A percentile compares a stretch with the other conserved stretches of the same genome.
phyloP scores from a whole-genome alignment of 139 green algal species.

The Chlorella ohadii region DNA sequence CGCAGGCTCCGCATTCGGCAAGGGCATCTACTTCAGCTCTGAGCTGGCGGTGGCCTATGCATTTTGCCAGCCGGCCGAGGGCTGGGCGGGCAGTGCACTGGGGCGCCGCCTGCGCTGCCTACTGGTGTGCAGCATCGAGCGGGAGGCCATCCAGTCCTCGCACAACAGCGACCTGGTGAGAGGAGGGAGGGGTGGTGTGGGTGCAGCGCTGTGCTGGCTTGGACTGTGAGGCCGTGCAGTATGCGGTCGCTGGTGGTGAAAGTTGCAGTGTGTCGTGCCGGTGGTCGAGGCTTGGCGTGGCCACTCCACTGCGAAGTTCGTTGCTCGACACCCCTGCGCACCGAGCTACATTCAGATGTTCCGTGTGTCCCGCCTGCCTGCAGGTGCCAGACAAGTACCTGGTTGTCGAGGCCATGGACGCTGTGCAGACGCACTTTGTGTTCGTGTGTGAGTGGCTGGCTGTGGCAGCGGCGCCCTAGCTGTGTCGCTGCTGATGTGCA shows the following conservation, averaged over 20 bases:
- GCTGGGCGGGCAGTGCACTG: constrained; percentile 23
- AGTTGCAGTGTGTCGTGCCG: not conserved
- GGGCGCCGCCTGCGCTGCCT: constrained; percentile 33
- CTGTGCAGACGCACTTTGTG: constrained; percentile 9
- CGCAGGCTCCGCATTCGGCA: constrained; percentile 34
- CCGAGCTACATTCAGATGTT: no score
- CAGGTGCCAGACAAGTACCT: constrained; percentile 33
- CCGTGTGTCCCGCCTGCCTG: no score
- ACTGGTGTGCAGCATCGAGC: constrained; percentile 35
- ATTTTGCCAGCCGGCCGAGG: constrained; percentile 7
- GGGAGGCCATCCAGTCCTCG: not conserved
- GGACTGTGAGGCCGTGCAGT: no score
- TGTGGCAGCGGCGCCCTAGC: not conserved
- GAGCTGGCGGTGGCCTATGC: constrained; percentile 35
- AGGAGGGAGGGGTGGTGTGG: no score
- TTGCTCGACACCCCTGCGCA: no score
- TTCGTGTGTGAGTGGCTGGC: constrained; percentile 1
- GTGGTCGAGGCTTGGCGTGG: no score
- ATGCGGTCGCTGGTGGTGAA: not conserved
- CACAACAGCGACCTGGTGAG: constrained; percentile 12
- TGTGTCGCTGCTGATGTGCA: no score
- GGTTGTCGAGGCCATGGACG: constrained; percentile 2
- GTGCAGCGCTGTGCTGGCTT: no score
- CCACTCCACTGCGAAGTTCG: no score
- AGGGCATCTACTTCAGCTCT: constrained; percentile 35